These are phyloP conservation scores for Bisporella sp. DNA, from an alignment of 2,329 filamentous ascomycete genomes.

Conservation along the genomic window DNA sequence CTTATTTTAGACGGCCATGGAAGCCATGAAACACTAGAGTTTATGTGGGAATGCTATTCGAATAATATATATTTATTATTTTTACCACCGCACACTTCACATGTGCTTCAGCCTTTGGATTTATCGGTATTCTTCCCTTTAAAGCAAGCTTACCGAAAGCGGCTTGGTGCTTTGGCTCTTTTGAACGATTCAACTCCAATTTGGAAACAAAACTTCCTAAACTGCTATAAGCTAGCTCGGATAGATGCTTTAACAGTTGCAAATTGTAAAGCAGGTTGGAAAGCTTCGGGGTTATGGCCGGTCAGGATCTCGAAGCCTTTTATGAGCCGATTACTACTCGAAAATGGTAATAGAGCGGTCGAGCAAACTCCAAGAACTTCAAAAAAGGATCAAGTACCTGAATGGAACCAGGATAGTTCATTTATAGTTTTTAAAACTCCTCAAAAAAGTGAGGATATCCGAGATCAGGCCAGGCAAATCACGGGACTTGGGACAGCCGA, in stretches of 20 bases:
- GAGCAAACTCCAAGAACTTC: not conserved
- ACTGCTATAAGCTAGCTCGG: not conserved
- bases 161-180: not conserved
- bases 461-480: too few species aligned
- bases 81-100: not conserved
- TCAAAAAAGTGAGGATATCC: not conserved
- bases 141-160: not conserved
- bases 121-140: not conserved
- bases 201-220: not conserved
- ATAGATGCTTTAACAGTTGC: not conserved
- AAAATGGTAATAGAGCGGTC: not conserved
- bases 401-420: not conserved
- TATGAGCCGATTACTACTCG: not conserved
- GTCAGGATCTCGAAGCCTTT: not conserved
- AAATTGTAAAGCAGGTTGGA: not conserved
- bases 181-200: not conserved
- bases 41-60: not conserved
- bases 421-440: not conserved
- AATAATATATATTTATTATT: not conserved
- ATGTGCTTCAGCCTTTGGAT: constrained; percentile 2
- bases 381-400: not conserved
- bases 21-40: constrained; percentile 3
- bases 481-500: too few species aligned
- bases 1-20: constrained; percentile 4
- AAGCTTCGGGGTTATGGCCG: not conserved